phyloP scores from a whole-genome alignment of 495 filamentous ascomycete species.

The Neurospora sp. region DNA sequence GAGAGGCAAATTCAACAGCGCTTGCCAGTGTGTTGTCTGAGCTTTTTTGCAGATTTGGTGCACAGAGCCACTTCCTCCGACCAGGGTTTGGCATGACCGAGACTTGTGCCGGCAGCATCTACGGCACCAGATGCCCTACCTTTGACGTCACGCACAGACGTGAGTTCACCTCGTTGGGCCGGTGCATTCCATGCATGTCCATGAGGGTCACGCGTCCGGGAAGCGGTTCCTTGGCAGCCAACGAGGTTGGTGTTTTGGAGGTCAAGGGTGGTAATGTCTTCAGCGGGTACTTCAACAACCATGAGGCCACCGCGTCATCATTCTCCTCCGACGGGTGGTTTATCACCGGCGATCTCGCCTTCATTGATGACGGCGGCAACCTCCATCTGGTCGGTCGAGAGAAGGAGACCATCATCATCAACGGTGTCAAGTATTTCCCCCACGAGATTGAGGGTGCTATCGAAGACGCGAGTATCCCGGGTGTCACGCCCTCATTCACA shows the following conservation, averaged over 20 bases:
- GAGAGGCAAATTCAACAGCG: conserved; percentile 18
- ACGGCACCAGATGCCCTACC: conserved; percentile 23
- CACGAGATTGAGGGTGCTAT: conserved; percentile 34
- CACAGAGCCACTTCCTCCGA: conserved; percentile 27
- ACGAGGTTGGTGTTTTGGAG: conserved; percentile 15
- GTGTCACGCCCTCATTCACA: conserved; percentile 12
- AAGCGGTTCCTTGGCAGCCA: conserved; percentile 7
- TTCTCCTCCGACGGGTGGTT: conserved; percentile 60
- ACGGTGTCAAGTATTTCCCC: conserved; percentile 39
- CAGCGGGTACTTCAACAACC: conserved; percentile 51
- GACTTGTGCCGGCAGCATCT: conserved; percentile 41
- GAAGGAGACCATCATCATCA: conserved; percentile 52
- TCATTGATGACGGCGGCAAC: conserved; percentile 38
- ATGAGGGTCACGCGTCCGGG: conserved; percentile 30
- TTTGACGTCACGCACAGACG: conserved; percentile 20
- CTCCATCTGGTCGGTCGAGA: conserved; percentile 45
- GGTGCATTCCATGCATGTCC: conserved; percentile 28
- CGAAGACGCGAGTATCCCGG: conserved; percentile 27
- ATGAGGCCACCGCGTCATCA: conserved; percentile 40
- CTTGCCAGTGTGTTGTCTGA: conserved; percentile 17
- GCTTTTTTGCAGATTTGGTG: conserved; percentile 24
- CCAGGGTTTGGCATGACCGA: conserved; percentile 50
- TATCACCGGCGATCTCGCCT: conserved; percentile 52
- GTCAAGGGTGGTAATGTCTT: conserved; percentile 40
- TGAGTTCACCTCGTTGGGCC: conserved; percentile 31